Percentiles rank a stretch among this genome's conserved stretches.
Evolutionary conservation across 805 yeast genomes (phyloP).

Genomic region (Sungouiozyma ichnusensis): DNA sequence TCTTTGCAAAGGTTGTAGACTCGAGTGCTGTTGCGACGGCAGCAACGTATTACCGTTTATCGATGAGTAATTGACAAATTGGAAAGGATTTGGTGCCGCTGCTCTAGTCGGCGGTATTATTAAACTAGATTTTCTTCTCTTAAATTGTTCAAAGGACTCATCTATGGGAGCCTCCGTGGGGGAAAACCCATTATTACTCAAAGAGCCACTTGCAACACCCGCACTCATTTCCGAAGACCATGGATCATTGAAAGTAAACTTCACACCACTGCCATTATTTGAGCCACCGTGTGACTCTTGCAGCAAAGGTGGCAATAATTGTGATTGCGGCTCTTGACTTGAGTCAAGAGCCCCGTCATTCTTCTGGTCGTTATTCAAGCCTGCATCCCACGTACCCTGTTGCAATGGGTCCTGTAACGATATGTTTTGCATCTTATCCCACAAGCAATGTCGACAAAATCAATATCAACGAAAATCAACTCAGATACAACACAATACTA

Average conservation of each 20-base stretch:
- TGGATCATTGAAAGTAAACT: conserved; percentile 9
- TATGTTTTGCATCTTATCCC: not conserved
- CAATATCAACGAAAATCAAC: too few species aligned
- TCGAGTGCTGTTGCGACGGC: conserved; percentile 2
- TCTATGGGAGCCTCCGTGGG: not conserved
- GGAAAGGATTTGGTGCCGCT: conserved; percentile 33
- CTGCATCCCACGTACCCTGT: not conserved
- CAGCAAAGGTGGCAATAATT: not conserved
- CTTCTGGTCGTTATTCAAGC: not conserved
- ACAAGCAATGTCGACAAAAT: too few species aligned
- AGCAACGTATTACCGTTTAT: not conserved
- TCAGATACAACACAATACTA: too few species aligned
- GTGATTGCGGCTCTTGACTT: not conserved
- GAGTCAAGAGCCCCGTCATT: not conserved
- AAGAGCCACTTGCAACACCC: not conserved
- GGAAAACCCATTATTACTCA: not conserved
- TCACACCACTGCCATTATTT: not conserved
- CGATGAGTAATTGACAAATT: conserved; percentile 19
- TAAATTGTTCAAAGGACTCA: conserved; percentile 6
- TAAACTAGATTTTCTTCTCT: conserved; percentile 27
- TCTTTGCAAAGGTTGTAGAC: not conserved
- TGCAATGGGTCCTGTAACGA: not conserved
- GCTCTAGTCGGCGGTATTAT: conserved; percentile 37
- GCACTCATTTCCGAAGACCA: conserved; percentile 6
- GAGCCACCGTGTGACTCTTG: not conserved